Conservation (phyloP, 1,284 basidiomycete species). For the Takashimella koratensis region DNA sequence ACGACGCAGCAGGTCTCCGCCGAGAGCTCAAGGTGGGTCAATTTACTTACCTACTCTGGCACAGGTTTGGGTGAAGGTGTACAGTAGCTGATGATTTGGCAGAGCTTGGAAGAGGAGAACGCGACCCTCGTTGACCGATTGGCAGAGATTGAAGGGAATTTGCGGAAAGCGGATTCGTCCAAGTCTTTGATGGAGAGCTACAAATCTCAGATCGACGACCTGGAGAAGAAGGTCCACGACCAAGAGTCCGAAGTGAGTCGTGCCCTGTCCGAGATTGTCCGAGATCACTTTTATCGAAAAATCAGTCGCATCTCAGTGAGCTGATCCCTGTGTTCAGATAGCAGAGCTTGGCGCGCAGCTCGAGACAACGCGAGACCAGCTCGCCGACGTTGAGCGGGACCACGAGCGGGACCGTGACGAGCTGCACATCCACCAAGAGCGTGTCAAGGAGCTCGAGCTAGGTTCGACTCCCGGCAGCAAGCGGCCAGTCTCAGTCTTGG, state of each 20-base stretch:
- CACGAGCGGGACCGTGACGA: constrained; percentile 77
- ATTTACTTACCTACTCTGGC: too few relatives aligned
- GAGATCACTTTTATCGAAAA: too few relatives aligned
- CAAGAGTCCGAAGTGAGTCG: constrained; percentile 27
- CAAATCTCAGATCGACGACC: constrained; percentile 76
- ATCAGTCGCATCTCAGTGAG: too few relatives aligned
- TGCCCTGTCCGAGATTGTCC: constrained; percentile 30
- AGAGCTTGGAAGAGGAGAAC: constrained; percentile 90
- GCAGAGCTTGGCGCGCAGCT: constrained; percentile 71
- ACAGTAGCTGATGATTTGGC: constrained; percentile 3
- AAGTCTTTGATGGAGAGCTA: constrained; percentile 84
- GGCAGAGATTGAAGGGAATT: constrained; percentile 83
- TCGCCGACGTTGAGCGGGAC: constrained; percentile 61
- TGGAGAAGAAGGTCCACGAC: constrained; percentile 61
- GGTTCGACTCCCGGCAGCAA: constrained; percentile 11
- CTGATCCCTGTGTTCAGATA: too few relatives aligned
- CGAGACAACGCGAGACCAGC: constrained; percentile 65
- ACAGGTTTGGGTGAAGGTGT: neutral
- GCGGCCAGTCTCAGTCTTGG: constrained; percentile 5
- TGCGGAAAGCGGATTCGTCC: constrained; percentile 77
- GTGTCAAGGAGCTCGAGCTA: constrained; percentile 83
- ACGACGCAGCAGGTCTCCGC: constrained; percentile 84
- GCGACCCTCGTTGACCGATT: constrained; percentile 86
- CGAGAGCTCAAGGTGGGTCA: constrained; percentile 73
- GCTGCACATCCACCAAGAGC: constrained; percentile 82